Evolutionary conservation across 139 green algal species (phyloP).

Genomic region (Ettlia oleoabundans): DNA sequence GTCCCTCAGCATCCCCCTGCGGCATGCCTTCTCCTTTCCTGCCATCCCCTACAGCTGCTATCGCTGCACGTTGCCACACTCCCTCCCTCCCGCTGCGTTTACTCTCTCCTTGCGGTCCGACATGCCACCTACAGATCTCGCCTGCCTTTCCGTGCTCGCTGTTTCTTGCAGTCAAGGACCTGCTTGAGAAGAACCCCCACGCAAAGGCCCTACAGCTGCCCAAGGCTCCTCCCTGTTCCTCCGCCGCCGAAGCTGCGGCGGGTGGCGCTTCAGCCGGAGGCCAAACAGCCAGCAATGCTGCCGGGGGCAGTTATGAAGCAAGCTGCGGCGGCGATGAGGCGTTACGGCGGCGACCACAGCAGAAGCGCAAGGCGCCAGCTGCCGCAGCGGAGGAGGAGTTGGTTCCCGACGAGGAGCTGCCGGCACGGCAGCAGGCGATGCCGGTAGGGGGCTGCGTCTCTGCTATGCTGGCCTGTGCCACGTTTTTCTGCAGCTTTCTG

Average conservation of each 20-base stretch:
- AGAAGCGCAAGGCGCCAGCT: neutral
- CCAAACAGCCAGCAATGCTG: neutral
- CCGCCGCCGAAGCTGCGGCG: neutral
- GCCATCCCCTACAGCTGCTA: no score
- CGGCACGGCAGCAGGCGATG: neutral
- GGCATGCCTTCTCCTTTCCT: no score
- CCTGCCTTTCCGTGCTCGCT: neutral
- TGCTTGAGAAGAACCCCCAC: constrained; percentile 62
- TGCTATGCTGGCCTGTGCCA: neutral
- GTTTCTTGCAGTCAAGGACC: constrained; percentile 42
- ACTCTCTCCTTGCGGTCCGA: no score
- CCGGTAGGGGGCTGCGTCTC: neutral
- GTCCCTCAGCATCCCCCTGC: no score
- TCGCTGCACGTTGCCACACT: no score
- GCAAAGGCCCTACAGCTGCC: constrained; percentile 33
- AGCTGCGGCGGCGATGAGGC: neutral
- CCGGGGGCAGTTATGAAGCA: neutral
- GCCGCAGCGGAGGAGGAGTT: constrained; percentile 19
- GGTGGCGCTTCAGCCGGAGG: neutral
- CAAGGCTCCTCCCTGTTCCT: neutral
- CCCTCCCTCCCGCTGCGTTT: no score
- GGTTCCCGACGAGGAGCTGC: constrained; percentile 7
- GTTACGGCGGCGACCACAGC: neutral
- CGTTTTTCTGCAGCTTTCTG: neutral
- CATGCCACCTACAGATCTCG: no score